Evolutionary conservation across 2,329 filamentous ascomycete species (phyloP), one percentile per base, ranked within the genome.

Genomic region (Cadophora sp.): DNA sequence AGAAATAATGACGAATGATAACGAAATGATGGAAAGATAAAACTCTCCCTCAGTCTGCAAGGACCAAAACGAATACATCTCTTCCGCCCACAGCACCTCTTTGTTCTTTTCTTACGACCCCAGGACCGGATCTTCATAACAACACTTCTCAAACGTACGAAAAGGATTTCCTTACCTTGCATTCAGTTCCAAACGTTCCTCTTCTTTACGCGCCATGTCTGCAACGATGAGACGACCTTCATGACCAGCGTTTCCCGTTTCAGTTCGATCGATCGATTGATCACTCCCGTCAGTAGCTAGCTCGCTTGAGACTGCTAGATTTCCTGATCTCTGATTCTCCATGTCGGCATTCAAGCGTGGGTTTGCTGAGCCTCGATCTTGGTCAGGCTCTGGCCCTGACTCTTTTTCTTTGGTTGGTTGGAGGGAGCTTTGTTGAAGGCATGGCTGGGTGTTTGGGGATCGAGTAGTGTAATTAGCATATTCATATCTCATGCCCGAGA

Each of bases 21-120:
- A 85, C 79, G 82, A 84, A 78, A 76, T 79, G 78, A 82, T 75
- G 81, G 80, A 81, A 83, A 81, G 80, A 83, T 78, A 81, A 81
- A 80, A 79, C 78, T 59, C 67, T 62, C 58, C 59, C 62, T 59
- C 41, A 69, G 80, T 80, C 80, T 82, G 81, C 81, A 77, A 83
- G 80, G 81, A 80, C 80, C 78, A 78, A 80, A 80, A 79, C 78
- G 78, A 69, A 73, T 79, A 78, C 73, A 79, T 78, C 78, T 80
- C 79, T 74, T 74, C 75, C 75, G 72, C 74, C 70, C 72, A 73
- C 69, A 70, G 72, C 74, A 71, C 59, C 60, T 45, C 50, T 73
- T 70, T 30, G 53, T 33, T 68, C 58, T 66, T 65, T 63, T 66
- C 62, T 59, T 47, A 27, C 20, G 24, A 39, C 30, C 8, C 8